A percentile compares a stretch with the other conserved stretches of the same genome.
Evolutionary conservation across 495 filamentous ascomycete genomes (phyloP).

Genomic region (Penicillium daleae): DNA sequence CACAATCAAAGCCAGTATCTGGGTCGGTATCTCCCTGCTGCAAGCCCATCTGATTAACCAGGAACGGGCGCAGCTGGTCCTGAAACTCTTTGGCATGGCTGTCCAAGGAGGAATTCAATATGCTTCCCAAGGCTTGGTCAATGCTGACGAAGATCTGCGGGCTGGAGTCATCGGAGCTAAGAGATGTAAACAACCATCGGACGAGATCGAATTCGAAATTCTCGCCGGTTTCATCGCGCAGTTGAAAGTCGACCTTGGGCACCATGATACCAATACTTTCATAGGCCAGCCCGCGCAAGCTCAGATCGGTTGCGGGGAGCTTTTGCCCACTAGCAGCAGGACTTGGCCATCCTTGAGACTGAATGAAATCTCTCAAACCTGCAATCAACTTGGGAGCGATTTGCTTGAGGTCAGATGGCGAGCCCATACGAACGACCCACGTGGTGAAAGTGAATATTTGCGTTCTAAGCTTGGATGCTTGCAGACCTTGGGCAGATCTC

Average conservation of each 20-base stretch:
- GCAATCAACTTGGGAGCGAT: constrained; percentile 74
- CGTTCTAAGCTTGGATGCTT: constrained; percentile 72
- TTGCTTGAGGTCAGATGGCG: constrained; percentile 55
- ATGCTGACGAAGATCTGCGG: constrained; percentile 81
- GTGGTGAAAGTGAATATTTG: constrained; percentile 89
- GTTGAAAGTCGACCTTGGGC: constrained; percentile 46
- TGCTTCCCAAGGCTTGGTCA: constrained; percentile 82
- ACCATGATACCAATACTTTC: constrained; percentile 85
- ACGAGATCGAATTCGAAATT: constrained; percentile 64
- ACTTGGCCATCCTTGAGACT: constrained; percentile 82
- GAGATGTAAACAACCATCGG: constrained; percentile 76
- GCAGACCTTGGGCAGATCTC: constrained; percentile 61
- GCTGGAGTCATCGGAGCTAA: constrained; percentile 78
- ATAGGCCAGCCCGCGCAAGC: constrained; percentile 75
- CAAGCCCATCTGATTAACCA: constrained; percentile 68
- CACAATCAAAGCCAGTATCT: constrained; percentile 43
- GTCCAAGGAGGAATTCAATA: constrained; percentile 62
- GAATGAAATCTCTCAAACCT: constrained; percentile 73
- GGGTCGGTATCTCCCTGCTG: constrained; percentile 52
- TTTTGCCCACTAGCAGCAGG: constrained; percentile 49
- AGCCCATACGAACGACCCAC: constrained; percentile 80
- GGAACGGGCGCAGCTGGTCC: constrained; percentile 58
- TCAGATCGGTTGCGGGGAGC: constrained; percentile 60
- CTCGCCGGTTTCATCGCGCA: constrained; percentile 33
- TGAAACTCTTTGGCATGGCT: constrained; percentile 48